These are phyloP conservation scores for Botrytis galanthina DNA, from an alignment of 2,329 filamentous ascomycete species.

Conservation along the genomic window DNA sequence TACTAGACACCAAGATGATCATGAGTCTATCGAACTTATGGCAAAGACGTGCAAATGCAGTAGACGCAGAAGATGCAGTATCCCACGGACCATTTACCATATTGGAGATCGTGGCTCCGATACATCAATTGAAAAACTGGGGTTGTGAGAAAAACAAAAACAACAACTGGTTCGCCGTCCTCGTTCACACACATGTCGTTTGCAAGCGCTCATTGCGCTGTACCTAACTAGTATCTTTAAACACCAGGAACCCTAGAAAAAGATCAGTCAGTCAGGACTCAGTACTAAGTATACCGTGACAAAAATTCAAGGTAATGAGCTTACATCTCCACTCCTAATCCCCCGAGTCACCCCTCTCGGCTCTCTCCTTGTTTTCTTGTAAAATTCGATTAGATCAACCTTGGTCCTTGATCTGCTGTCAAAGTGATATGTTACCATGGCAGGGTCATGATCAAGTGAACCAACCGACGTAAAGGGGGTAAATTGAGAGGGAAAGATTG, in stretches of 20 bases:
- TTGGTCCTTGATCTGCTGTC: constrained; percentile 4
- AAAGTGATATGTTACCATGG: neutral
- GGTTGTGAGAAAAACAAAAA: neutral
- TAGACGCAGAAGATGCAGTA: neutral
- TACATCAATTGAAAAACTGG: constrained; percentile 9
- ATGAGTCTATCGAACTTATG: constrained; percentile 8
- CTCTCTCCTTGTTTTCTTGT: neutral
- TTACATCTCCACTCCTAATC: neutral
- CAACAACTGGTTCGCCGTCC: constrained; percentile 10
- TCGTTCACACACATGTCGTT: constrained; percentile 2
- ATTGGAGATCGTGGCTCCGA: constrained; percentile 12
- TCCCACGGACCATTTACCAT: constrained; percentile 15
- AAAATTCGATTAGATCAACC: neutral
- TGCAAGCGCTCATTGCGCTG: constrained; percentile 1
- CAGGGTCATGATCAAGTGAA: neutral
- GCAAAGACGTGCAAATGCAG: neutral
- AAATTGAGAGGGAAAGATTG: neutral
- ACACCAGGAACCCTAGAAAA: neutral
- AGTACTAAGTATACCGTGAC: neutral
- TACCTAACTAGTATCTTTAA: neutral
- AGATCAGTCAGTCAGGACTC: neutral
- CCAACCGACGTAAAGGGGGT: constrained; percentile 11
- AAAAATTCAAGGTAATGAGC: neutral
- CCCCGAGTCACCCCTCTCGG: neutral
- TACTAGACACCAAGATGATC: constrained; percentile 5